Evolutionary conservation across 176 grass and related monocot genomes (phyloP), one percentile per base, ranked within the genome.

Genomic region (Thalia dealbata): DNA sequence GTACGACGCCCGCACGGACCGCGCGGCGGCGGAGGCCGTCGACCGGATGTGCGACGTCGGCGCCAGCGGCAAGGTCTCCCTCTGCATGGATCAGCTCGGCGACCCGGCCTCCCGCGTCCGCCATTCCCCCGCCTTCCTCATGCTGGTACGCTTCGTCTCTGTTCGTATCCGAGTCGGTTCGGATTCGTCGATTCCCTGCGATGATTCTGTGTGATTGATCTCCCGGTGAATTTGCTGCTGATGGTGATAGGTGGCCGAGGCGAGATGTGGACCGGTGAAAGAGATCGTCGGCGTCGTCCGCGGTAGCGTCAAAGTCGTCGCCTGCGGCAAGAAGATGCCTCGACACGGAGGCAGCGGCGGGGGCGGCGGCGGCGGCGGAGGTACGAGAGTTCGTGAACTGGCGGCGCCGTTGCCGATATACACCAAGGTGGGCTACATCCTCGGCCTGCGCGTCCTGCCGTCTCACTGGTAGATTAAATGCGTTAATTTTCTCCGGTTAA

Each of bases 71-170:
- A 74, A 72, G 2, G 81, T 92, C 80, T 83, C 86, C 5, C 89
- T 96, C 28, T 88, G 83, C 84, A 88, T 89, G 30, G 92, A 96
- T 60, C 86, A 87, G 41, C 86, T 89, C 71, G 89, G 92, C n/a
- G 86, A 96, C 51, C 92, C 92, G 23, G 65, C 79, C 55, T 87
- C 89, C 8, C 89, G 92, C 50, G 81, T 93, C 78, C 81, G 95
- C 79, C 77, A 83, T 72, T 99, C 95, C 24, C 90, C 90, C 52
- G 79, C 69, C 7, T 72, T 75, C 78, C 81, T 84, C 76, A 88
- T 99, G 95, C 83, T 93, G 81, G 95, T 99, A 86, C 3, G 6
- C 10, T 4, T 6, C 3, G 28, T 6, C 11, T 38, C 4, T 4
- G 32, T 4, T 38, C 32, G 4, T 38, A 38, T 38, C 4, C 4